Conservation (phyloP, 768 basidiomycete species). For the Filobasidium wieringae region DNA sequence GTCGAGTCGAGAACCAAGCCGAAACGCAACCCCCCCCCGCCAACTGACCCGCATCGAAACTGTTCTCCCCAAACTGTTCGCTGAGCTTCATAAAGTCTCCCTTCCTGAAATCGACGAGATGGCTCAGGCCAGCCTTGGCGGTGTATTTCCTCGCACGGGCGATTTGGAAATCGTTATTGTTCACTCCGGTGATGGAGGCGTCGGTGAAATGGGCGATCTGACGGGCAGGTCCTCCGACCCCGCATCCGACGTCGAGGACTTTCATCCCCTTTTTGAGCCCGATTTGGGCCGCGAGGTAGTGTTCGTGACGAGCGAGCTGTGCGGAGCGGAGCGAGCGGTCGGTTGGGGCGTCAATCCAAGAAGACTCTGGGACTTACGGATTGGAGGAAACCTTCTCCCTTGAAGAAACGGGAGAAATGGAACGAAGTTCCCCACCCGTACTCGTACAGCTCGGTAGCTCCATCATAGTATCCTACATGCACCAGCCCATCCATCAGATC, state of each 20-base stretch:
- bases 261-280: constrained; percentile 75
- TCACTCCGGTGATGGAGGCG: constrained; percentile 68
- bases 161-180: constrained; percentile 95
- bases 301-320: constrained; percentile 80
- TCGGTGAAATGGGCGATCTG: constrained; percentile 89
- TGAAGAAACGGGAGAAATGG: constrained; percentile 96
- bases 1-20: background rate
- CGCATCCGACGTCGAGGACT: constrained; percentile 96
- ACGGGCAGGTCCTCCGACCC: constrained; percentile 91
- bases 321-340: background rate
- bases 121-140: constrained; percentile 56
- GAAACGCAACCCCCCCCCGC: background rate
- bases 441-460: constrained; percentile 88
- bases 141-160: constrained; percentile 76
- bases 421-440: constrained; percentile 70
- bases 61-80: constrained; percentile 82
- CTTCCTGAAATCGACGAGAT: constrained; percentile 69
- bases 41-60: constrained; percentile 78
- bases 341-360: too few species aligned
- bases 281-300: constrained; percentile 88
- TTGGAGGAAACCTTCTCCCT: constrained; percentile 49
- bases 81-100: constrained; percentile 94
- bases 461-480: constrained; percentile 78
- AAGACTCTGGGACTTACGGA: constrained; percentile 21
- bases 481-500: background rate